Conservation (phyloP, 23 red algal genomes). For the Gracilaria domingensis region DNA sequence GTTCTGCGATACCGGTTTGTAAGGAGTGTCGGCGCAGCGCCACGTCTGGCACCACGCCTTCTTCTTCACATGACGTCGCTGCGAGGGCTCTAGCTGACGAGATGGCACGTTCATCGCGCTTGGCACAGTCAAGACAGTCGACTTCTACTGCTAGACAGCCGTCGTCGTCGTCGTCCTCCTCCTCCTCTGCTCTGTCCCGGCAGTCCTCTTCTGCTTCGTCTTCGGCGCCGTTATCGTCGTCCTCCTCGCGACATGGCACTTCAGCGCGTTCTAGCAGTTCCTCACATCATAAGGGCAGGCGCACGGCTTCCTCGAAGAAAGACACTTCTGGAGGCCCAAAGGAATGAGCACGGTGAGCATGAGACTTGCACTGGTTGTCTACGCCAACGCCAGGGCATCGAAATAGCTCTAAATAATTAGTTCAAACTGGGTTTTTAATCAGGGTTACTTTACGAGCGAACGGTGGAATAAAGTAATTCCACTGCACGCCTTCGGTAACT, state of each 20-base stretch:
- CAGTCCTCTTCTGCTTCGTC: background rate
- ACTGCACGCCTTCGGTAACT: too few relatives aligned
- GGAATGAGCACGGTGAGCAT: background rate
- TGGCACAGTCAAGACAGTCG: background rate
- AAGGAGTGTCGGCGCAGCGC: slow-evolving; percentile 19
- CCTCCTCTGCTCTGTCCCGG: background rate
- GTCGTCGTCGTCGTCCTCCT: background rate
- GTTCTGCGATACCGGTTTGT: slow-evolving; percentile 4
- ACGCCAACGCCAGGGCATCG: too few relatives aligned
- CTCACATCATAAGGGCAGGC: slow-evolving; percentile 1
- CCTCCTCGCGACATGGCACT: background rate
- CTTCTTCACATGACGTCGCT: slow-evolving; percentile 26
- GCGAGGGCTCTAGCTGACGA: slow-evolving; percentile 2
- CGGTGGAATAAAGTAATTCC: too few relatives aligned
- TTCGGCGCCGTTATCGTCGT: background rate
- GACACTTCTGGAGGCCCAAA: too few relatives aligned
- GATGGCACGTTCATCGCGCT: background rate
- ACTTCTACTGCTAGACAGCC: background rate
- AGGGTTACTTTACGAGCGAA: too few relatives aligned
- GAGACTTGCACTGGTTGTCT: too few relatives aligned
- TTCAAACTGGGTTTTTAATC: too few relatives aligned
- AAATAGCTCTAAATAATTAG: too few relatives aligned
- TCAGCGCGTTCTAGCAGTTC: background rate
- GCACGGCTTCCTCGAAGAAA: background rate
- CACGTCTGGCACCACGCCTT: background rate